These are phyloP conservation scores for Cladochytrium replicatum DNA, from an alignment of 192 early-diverging fungal species.

Conservation along the genomic window DNA sequence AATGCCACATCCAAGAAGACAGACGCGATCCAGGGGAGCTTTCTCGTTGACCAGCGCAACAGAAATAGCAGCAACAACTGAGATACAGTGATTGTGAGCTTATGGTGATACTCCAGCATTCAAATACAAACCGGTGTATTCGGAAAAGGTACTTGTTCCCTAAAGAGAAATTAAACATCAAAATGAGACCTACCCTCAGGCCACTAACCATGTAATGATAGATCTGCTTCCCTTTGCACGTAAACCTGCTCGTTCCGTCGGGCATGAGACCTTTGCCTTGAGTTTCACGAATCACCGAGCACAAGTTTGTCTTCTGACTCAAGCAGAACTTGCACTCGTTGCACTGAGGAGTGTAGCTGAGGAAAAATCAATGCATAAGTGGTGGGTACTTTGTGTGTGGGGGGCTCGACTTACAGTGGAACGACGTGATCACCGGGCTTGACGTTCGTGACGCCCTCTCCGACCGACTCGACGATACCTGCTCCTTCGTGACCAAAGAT, in stretches of 20 bases:
- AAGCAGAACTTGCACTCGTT: conserved; percentile 95
- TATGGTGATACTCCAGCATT: neutral
- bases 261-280: conserved; percentile 95
- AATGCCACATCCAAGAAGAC: conserved; percentile 90
- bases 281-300: conserved; percentile 78
- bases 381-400: neutral
- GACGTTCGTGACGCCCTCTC: conserved; percentile 85
- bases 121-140: conserved; percentile 66
- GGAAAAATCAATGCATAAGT: neutral
- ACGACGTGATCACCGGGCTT: conserved; percentile 90
- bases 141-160: conserved; percentile 79
- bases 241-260: conserved; percentile 82
- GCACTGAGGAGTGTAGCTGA: conserved; percentile 51
- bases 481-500: conserved; percentile 94
- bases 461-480: conserved; percentile 90
- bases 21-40: conserved; percentile 76
- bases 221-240: conserved; percentile 76
- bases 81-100: conserved; percentile 2
- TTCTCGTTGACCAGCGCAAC: conserved; percentile 73
- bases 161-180: no score
- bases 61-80: conserved; percentile 81
- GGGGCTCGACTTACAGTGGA: conserved; percentile 66
- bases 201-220: conserved; percentile 99
- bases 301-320: conserved; percentile 94
- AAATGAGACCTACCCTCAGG: no score